Conservation (phyloP, 2,329 filamentous ascomycete genomes). For the Colletotrichum kahawae region DNA sequence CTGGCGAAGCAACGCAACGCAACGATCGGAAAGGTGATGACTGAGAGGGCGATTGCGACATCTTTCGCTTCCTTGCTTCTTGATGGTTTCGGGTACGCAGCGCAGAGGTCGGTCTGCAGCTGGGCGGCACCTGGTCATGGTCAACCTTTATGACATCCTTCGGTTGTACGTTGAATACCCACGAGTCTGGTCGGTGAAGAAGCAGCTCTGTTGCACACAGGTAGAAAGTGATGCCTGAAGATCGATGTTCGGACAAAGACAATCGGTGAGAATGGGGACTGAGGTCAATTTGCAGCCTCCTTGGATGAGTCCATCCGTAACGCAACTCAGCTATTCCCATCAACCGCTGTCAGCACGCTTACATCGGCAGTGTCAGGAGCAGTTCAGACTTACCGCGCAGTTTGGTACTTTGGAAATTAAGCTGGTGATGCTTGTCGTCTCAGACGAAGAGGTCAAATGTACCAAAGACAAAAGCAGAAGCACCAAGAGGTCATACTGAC, state of each 20-base stretch:
- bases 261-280: conserved; percentile 10
- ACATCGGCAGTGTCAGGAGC: rapidly evolving
- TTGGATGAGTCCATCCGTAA: not conserved
- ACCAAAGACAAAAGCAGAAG: not conserved
- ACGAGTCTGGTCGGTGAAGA: conserved; percentile 19
- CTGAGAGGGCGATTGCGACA: conserved; percentile 25
- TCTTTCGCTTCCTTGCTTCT: conserved; percentile 21
- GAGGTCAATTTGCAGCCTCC: conserved; percentile 16
- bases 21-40: conserved; percentile 11
- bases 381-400: not conserved
- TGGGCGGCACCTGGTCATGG: not conserved
- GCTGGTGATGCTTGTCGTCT: not conserved
- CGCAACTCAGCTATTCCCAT: not conserved
- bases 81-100: conserved; percentile 19
- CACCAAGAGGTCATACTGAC: not conserved
- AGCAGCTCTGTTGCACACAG: conserved; percentile 21
- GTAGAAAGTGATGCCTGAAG: conserved; percentile 8
- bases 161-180: not conserved
- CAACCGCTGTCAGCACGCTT: not conserved
- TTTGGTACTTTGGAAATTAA: not conserved
- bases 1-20: conserved; percentile 13
- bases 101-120: conserved; percentile 6
- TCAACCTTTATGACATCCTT: not conserved
- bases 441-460: not conserved
- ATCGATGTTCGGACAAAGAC: conserved; percentile 17